phyloP scores from a whole-genome alignment of 1,284 basidiomycete genomes.

The Spongiforma sp. region DNA sequence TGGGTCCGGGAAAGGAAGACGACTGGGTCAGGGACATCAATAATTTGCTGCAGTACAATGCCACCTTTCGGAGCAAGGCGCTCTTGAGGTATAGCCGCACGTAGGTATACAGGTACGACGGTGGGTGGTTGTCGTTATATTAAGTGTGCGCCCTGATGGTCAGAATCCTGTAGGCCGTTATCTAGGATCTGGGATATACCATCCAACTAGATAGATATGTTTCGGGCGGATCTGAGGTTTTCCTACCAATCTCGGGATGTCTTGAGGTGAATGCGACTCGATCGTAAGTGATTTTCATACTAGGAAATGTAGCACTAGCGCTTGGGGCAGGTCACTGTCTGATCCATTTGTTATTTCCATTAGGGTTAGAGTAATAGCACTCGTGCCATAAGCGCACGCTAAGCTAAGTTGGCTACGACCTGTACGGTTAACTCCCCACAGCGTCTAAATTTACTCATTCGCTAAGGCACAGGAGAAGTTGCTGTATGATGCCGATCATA shows the following conservation, averaged over 20 bases:
- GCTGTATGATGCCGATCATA: no score
- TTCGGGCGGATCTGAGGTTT: constrained; percentile 5
- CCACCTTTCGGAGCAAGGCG: constrained; percentile 89
- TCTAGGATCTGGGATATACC: not conserved
- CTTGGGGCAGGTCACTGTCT: no score
- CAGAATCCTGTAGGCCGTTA: not conserved
- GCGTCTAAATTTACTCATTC: no score
- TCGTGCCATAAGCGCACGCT: not conserved
- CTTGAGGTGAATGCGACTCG: no score
- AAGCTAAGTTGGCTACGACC: no score
- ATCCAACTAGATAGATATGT: constrained; percentile 6
- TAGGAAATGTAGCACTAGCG: not conserved
- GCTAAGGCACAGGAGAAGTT: no score
- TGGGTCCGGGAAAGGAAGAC: constrained; percentile 81
- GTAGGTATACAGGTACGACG: constrained; percentile 17
- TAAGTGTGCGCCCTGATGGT: not conserved
- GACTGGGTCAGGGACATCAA: constrained; percentile 99
- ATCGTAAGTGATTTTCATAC: no score
- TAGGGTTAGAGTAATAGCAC: no score
- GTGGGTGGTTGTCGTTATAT: constrained; percentile 15
- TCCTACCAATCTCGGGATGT: no score
- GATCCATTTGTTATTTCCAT: no score
- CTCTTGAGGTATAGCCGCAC: constrained; percentile 58
- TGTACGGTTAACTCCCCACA: no score
- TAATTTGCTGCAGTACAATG: constrained; percentile 89